phyloP scores from a whole-genome alignment of 192 early-diverging fungal genomes.

The Geranomyces michiganensis region DNA sequence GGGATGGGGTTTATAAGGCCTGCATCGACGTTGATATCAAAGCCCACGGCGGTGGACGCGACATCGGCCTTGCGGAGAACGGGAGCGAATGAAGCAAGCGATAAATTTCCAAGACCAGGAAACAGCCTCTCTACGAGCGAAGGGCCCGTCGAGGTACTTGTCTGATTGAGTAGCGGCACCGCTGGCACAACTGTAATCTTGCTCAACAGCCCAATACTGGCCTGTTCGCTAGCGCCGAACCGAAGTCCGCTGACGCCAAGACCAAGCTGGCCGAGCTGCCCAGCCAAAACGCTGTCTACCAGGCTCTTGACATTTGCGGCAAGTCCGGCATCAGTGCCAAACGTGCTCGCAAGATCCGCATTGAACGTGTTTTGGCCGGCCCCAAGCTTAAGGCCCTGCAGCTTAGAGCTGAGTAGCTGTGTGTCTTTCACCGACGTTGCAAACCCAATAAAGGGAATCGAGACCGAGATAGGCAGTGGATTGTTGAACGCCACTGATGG shows the following conservation, averaged over 20 bases:
- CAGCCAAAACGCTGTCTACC: constrained; percentile 6
- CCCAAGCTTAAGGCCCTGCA: not conserved
- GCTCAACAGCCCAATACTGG: not conserved
- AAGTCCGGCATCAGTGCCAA: constrained; percentile 10
- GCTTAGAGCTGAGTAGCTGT: constrained; percentile 9
- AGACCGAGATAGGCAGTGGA: constrained; percentile 16
- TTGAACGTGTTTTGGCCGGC: constrained; percentile 1
- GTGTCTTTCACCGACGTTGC: constrained; percentile 3
- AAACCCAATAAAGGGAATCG: constrained; percentile 23
- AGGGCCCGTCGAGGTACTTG: not conserved
- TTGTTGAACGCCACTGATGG: constrained; percentile 1
- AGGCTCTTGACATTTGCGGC: not conserved
- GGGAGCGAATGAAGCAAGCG: constrained; percentile 21
- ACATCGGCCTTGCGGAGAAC: constrained; percentile 23
- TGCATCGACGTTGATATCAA: not conserved
- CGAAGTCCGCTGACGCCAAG: constrained; percentile 6
- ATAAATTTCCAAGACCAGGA: constrained; percentile 15
- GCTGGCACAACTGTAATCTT: not conserved
- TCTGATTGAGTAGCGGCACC: not conserved
- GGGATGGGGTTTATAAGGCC: constrained; percentile 17
- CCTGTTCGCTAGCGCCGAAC: constrained; percentile 14
- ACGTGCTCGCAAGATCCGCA: not conserved
- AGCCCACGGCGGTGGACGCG: constrained; percentile 5
- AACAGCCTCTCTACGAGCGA: constrained; percentile 1
- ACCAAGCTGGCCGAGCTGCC: not conserved